A percentile compares a stretch with the other conserved stretches of the same genome.
phyloP scores from a whole-genome alignment of 2,329 filamentous ascomycete species.

The Ceratocystis alfenasii region DNA sequence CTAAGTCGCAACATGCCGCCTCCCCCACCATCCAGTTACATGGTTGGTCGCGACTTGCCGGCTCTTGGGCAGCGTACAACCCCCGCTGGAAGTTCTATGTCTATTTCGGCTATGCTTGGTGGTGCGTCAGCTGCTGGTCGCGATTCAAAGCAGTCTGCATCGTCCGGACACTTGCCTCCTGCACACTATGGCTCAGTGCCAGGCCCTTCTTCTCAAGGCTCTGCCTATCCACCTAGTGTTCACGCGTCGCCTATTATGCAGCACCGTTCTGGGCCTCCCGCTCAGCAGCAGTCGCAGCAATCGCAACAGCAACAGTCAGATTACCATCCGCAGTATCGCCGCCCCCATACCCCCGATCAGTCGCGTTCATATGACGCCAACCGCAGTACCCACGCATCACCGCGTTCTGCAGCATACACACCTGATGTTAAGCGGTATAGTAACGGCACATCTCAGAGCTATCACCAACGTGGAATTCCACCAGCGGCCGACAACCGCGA shows the following conservation, averaged over 20 bases:
- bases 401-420: conserved; percentile 39
- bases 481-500: conserved; percentile 34
- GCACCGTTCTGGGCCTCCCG: conserved; percentile 23
- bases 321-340: conserved; percentile 46
- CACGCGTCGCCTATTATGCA: conserved; percentile 47
- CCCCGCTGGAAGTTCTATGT: conserved; percentile 44
- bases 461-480: conserved; percentile 40
- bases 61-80: conserved; percentile 40
- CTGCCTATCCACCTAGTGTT: conserved; percentile 37
- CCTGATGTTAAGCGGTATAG: conserved; percentile 46
- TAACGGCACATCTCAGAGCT: conserved; percentile 43
- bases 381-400: conserved; percentile 37
- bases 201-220: conserved; percentile 32
- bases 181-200: conserved; percentile 36
- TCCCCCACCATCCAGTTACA: conserved; percentile 36
- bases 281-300: not conserved
- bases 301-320: conserved; percentile 33
- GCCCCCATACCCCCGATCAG: conserved; percentile 64
- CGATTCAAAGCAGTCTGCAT: conserved; percentile 33
- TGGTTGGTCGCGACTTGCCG: conserved; percentile 40
- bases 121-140: conserved; percentile 28
- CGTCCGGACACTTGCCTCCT: conserved; percentile 28
- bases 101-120: conserved; percentile 49
- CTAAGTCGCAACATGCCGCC: conserved; percentile 28
- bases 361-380: conserved; percentile 43